Conservation (phyloP, 2,329 filamentous ascomycete genomes). For the Aspergillus bombycis region DNA sequence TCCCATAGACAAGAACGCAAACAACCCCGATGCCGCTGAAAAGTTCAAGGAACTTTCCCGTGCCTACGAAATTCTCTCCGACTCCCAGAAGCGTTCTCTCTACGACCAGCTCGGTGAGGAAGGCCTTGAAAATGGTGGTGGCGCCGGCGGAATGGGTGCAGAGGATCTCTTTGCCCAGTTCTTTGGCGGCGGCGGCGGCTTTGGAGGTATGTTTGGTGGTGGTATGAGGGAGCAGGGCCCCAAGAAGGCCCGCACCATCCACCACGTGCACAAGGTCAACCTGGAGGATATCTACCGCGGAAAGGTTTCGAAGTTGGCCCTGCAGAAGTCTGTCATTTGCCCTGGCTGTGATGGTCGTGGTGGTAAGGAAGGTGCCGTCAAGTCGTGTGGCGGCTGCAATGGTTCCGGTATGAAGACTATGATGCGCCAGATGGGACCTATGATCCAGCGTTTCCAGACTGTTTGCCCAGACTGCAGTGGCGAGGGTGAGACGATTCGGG, state of each 20-base stretch:
- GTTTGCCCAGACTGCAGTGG: constrained; percentile 98
- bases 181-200: constrained; percentile 78
- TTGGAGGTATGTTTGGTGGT: constrained; percentile 76
- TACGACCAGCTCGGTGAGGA: constrained; percentile 99
- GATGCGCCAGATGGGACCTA: constrained; percentile 99
- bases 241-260: constrained; percentile 90
- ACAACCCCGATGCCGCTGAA: constrained; percentile 89
- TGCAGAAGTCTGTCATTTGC: constrained; percentile 98
- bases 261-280: constrained; percentile 97
- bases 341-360: constrained; percentile 90
- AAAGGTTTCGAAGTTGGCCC: constrained; percentile 94
- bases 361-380: constrained; percentile 97
- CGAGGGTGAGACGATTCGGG: constrained; percentile 93
- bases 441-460: constrained; percentile 99
- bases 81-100: constrained; percentile 84
- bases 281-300: constrained; percentile 97
- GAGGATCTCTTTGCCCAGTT: constrained; percentile 97
- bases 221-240: constrained; percentile 81
- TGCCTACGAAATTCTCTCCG: constrained; percentile 93
- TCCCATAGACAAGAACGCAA: constrained; percentile 83
- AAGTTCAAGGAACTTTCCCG: constrained; percentile 98
- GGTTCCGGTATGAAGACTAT: constrained; percentile 99
- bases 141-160: constrained; percentile 83
- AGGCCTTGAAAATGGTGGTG: constrained; percentile 84
- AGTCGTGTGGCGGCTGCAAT: constrained; percentile 87